Evolutionary conservation across 73 alveolate genomes (phyloP).

Genomic region (Paraurostyla sp.): DNA sequence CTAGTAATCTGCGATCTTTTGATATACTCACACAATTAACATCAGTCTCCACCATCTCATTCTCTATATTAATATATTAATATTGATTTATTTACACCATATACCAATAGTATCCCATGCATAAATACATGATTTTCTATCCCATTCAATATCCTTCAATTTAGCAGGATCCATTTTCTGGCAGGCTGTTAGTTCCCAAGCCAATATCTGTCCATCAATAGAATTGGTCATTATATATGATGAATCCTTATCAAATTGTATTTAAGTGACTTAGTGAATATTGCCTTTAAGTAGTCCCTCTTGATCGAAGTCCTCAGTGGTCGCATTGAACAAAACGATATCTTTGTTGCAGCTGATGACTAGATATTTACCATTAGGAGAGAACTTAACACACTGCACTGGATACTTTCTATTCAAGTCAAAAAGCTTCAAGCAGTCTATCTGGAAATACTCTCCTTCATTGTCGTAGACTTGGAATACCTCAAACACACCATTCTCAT

Average conservation of each 20-base stretch:
- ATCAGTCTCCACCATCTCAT: constrained; percentile 44
- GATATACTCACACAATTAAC: constrained; percentile 32
- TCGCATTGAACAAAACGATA: constrained; percentile 56
- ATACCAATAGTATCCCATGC: constrained; percentile 49
- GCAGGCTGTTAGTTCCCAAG: constrained; percentile 49
- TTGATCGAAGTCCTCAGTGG: constrained; percentile 57
- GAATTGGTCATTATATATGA: constrained; percentile 28
- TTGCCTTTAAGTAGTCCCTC: constrained; percentile 57
- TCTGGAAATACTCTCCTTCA: constrained; percentile 49
- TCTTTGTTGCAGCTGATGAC: constrained; percentile 51
- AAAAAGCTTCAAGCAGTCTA: constrained; percentile 40
- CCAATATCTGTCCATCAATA: constrained; percentile 12
- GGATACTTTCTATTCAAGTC: constrained; percentile 50
- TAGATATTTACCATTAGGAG: constrained; percentile 33
- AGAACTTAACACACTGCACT: constrained; percentile 43
- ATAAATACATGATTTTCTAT: constrained; percentile 20
- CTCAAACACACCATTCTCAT: constrained; percentile 59
- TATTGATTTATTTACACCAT: constrained; percentile 1
- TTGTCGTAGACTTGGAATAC: constrained; percentile 44
- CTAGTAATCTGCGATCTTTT: not conserved
- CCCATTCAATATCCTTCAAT: constrained; percentile 44
- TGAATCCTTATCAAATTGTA: constrained; percentile 44
- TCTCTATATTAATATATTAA: not conserved
- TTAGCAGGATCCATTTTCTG: constrained; percentile 7
- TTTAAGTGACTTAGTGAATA: constrained; percentile 17